phyloP scores from a whole-genome alignment of 768 basidiomycete species.

The Mycena metata region DNA sequence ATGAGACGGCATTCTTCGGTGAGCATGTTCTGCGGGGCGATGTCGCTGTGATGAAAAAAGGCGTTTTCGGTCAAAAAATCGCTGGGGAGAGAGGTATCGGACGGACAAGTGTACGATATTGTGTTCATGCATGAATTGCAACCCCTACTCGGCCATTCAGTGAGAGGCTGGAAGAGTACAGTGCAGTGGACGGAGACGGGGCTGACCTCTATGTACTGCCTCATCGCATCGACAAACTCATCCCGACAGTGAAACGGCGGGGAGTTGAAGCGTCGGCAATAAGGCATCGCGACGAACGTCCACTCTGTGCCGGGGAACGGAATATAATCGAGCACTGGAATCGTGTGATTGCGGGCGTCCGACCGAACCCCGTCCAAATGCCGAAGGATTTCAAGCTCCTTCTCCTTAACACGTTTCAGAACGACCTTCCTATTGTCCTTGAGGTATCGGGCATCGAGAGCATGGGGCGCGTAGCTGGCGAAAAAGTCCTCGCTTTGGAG shows the following conservation, averaged over 20 bases:
- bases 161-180: too few relatives aligned
- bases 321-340: conserved; percentile 43
- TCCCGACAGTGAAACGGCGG: conserved; percentile 41
- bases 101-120: conserved; percentile 40
- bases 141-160: conserved; percentile 30
- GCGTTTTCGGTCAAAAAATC: too few relatives aligned
- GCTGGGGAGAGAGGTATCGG: too few relatives aligned
- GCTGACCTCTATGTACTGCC: conserved; percentile 40
- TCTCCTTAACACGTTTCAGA: conserved; percentile 32
- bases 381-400: conserved; percentile 34
- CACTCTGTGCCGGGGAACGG: conserved; percentile 32
- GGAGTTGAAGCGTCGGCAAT: conserved; percentile 31
- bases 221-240: conserved; percentile 41
- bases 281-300: conserved; percentile 2
- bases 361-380: conserved; percentile 31
- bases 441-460: conserved; percentile 38
- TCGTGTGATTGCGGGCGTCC: conserved; percentile 42
- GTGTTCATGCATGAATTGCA: conserved; percentile 42
- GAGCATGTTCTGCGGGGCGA: too few relatives aligned
- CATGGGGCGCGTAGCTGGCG: conserved; percentile 4
- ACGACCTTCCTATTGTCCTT: conserved; percentile 40
- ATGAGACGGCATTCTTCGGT: conserved; percentile 35
- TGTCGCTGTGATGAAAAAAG: too few relatives aligned
- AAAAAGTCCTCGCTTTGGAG: conserved; percentile 2
- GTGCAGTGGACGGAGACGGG: background rate